Evolutionary conservation across 192 early-diverging fungal species (phyloP), one percentile per base, ranked within the genome.

Genomic region (Linnemannia exigua): DNA sequence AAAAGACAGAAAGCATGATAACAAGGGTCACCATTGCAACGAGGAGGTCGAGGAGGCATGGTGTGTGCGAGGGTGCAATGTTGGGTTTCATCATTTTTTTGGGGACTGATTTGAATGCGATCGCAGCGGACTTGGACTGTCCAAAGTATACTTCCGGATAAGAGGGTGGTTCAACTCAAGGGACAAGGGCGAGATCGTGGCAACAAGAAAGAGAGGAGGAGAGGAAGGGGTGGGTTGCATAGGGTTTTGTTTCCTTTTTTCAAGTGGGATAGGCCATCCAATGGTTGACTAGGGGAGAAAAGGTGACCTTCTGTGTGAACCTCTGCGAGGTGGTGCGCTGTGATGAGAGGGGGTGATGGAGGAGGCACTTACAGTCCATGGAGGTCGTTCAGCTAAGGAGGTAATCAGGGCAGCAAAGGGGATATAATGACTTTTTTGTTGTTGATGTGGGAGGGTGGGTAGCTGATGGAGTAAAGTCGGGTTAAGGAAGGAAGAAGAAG

Each of bases 361-460:
- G 28, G 58, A 63, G 17, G 33, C 68, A 75, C 74, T 75, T 75
- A 75, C 74, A 75, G 52, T 75, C 74, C 74, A 75, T 75, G 35
- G 35, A 66, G 25, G 48, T 37, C 31, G 33, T 63, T 63, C 58
- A 1, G 25, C 28, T 25, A n/a, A 25, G 28, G 8, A 63, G 58
- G 28, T 31, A 31, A 63, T n/a, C 58, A 61, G 28, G 58, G 58
- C n/a, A 61, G 25, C 58, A 31, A 44, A 44, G 28, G 58, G 28
- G 12, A 63, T 63, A 31, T 11, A 15, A 63, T 15, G 41, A 6
- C 41, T 63, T 25, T 63, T 63, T 63, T n/a, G 12, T 63, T 63
- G 6, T 63, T 31, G 58, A n/a, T n/a, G n/a, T n/a, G n/a, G n/a
- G n/a, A 6, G 41, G 41, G 41, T 63, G 2, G 48, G 58, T 63